Evolutionary conservation across 257 asterid species (phyloP), one percentile per base, ranked within the genome.

Genomic region (Ilex aquifolium): DNA sequence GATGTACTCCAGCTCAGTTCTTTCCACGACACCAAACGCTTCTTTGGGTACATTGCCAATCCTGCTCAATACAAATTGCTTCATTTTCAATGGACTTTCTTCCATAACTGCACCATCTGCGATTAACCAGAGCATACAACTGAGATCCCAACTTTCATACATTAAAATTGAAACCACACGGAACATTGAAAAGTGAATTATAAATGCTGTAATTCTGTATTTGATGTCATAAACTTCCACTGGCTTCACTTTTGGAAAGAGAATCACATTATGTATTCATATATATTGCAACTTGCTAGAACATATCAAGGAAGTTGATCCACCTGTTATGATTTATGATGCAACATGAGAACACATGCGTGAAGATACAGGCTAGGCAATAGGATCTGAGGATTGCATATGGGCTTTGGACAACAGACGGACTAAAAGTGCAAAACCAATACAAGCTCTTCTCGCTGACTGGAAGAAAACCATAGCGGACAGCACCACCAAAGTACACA

Each of bases 341-440:
- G n/a, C n/a, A 46, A 46, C 52, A 10, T 46, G 13, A 14, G 52
- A 46, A 46, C 52, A 46, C n/a, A 46, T 4, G 5, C 42, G 8
- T 36, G 42, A 36, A 36, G 7, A 36, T 36, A 36, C 8, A 36
- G 7, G 42, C 27, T 21, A 36, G 42, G 42, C 27, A 21, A 8
- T 1, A 8, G 42, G 8, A 4, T 36, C 42, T 36, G 42, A 36
- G 42, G n/a, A 46, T 46, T 3, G 10, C 10, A 46, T 46, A 14
- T 10, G 15, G 57, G 62, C 95, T 81, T 73, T 69, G 72, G 61
- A 74, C 62, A 53, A 68, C 72, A 16, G 88, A 74, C 49, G 75
- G 75, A 31, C 73, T 59, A 44, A 82, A 70, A 50, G 91, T 84
- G 86, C 86, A 84, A 65, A 89, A 86, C 96, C 95, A 89, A 72